phyloP scores from a whole-genome alignment of 345 rosid genomes.

The Eucalyptus cladocalyx region DNA sequence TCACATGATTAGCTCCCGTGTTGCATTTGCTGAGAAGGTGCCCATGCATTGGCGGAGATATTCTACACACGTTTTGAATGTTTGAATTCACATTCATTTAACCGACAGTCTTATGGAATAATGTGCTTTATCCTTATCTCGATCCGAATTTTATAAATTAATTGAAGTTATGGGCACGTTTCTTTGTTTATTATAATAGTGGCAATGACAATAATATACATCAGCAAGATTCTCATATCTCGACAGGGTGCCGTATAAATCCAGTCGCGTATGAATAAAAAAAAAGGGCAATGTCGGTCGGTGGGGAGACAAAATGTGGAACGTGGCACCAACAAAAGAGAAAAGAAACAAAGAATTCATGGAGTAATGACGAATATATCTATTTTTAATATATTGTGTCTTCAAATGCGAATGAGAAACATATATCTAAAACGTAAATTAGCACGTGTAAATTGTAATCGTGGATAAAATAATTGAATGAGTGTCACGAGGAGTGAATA shows the following conservation, averaged over 20 bases:
- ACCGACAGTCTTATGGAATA: background rate
- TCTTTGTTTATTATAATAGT: background rate
- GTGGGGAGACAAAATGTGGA: background rate
- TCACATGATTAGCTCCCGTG: background rate
- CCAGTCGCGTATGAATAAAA: background rate
- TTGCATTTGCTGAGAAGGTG: background rate
- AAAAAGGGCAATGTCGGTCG: background rate
- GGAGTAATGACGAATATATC: background rate
- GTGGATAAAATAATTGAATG: background rate
- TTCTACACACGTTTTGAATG: background rate
- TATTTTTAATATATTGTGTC: background rate
- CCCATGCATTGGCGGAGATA: background rate
- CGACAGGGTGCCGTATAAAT: background rate
- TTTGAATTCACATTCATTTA: background rate
- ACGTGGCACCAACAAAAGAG: background rate
- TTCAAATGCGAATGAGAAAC: background rate
- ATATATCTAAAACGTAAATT: background rate
- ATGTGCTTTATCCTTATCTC: background rate
- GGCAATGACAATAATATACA: background rate
- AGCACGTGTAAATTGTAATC: background rate
- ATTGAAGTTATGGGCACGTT: background rate
- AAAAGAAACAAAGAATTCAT: background rate
- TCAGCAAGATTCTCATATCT: background rate
- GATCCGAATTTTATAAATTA: background rate
- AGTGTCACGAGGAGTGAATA: background rate